These are phyloP conservation scores for Xerocomus nothofagi DNA, from an alignment of 1,284 basidiomycete genomes.

Conservation along the genomic window DNA sequence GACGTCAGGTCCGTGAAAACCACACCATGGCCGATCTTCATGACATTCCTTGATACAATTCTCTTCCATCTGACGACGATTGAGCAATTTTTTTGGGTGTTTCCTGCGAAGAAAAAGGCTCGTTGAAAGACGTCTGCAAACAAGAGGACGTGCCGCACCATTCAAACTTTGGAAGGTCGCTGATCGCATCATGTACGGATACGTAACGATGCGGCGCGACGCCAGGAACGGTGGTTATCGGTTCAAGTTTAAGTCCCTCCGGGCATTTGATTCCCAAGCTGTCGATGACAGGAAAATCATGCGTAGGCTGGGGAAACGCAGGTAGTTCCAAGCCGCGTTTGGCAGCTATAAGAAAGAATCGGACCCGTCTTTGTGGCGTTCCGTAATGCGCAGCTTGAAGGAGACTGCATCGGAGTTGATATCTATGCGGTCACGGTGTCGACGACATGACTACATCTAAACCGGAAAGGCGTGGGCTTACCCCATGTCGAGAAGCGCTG, in stretches of 20 bases:
- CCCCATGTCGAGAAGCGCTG: constrained; percentile 62
- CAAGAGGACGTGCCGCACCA: constrained; percentile 47
- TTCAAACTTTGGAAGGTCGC: constrained; percentile 65
- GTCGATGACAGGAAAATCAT: constrained; percentile 53
- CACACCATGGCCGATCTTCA: constrained; percentile 41
- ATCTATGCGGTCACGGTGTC: constrained; percentile 41
- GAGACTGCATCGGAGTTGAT: constrained; percentile 63
- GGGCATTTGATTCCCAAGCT: constrained; percentile 50
- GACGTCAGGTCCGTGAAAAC: constrained; percentile 30
- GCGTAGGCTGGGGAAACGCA: constrained; percentile 65
- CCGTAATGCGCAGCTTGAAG: constrained; percentile 75
- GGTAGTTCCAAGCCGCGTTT: constrained; percentile 53
- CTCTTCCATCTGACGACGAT: constrained; percentile 15
- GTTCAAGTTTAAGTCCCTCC: constrained; percentile 39
- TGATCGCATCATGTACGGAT: constrained; percentile 65
- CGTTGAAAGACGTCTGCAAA: not conserved
- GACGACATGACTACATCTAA: not conserved
- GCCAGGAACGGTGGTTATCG: constrained; percentile 48
- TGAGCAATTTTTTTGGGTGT: constrained; percentile 16
- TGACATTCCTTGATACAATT: constrained; percentile 39
- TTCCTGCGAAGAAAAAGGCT: constrained; percentile 23
- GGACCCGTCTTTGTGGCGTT: constrained; percentile 63
- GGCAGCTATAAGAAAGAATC: constrained; percentile 72
- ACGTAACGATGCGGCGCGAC: constrained; percentile 54
- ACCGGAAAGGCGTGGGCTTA: constrained; percentile 30